Conservation (phyloP, 192 early-diverging fungal genomes). For the Borealophlyctis nickersoniae region DNA sequence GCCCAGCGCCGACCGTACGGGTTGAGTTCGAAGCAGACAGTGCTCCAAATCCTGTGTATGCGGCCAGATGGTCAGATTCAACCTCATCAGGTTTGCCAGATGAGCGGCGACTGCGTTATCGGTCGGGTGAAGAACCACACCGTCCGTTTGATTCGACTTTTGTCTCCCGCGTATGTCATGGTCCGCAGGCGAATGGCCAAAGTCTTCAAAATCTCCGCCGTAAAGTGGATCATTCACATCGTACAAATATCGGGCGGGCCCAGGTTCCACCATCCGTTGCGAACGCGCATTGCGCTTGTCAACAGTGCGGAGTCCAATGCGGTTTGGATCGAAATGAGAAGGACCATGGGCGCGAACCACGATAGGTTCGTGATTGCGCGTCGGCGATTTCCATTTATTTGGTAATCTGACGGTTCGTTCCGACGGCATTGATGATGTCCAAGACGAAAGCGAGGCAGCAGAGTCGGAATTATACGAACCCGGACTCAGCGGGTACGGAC, state of each 20-base stretch:
- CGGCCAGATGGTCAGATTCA: constrained; percentile 86
- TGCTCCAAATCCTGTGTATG: constrained; percentile 77
- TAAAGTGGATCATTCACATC: too few species aligned
- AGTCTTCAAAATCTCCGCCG: too few species aligned
- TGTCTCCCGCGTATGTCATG: too few species aligned
- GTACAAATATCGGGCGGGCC: too few species aligned
- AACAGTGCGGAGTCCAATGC: not conserved
- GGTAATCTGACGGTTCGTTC: not conserved
- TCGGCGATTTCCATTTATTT: not conserved
- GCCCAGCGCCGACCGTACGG: too few species aligned
- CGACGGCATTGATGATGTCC: too few species aligned
- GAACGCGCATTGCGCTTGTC: not conserved
- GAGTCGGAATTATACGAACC: too few species aligned
- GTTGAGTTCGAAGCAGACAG: constrained; percentile 64
- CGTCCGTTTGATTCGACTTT: too few species aligned
- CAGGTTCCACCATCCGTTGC: too few species aligned
- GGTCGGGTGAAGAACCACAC: not conserved
- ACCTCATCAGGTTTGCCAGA: constrained; percentile 76
- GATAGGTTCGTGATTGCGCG: not conserved
- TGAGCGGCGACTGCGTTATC: constrained; percentile 49
- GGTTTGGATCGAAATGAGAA: not conserved
- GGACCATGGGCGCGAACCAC: not conserved
- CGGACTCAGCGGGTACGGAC: not conserved
- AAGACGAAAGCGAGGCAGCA: too few species aligned
- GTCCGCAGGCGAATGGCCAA: not conserved